These are phyloP conservation scores for Fusarium brachygibbosum DNA, from an alignment of 2,329 filamentous ascomycete species.

Conservation along the genomic window DNA sequence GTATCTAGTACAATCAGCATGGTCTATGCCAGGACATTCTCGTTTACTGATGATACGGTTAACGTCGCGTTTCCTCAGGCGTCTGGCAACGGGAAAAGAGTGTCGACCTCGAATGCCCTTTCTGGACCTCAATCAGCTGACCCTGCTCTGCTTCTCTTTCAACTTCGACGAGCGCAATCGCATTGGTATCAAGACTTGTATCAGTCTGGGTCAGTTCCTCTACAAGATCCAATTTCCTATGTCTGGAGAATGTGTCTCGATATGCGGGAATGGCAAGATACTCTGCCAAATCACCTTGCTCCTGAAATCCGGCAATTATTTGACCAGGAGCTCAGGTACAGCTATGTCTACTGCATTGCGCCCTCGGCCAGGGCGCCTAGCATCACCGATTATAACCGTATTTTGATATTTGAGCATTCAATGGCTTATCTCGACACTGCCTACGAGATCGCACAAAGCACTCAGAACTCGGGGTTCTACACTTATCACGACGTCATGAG, in stretches of 20 bases:
- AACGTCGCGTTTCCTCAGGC: slow-evolving; percentile 81
- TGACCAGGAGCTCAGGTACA: slow-evolving; percentile 90
- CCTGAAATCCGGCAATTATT: slow-evolving; percentile 80
- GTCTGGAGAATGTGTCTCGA: slow-evolving; percentile 82
- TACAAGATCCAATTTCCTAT: slow-evolving; percentile 77
- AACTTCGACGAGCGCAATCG: slow-evolving; percentile 87
- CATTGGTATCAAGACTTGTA: slow-evolving; percentile 91
- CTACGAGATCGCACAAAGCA: slow-evolving; percentile 73
- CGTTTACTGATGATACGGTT: slow-evolving; percentile 90
- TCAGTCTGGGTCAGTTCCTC: slow-evolving; percentile 78
- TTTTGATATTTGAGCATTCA: slow-evolving; percentile 87
- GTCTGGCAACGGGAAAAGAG: slow-evolving; percentile 58
- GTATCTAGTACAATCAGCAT: slow-evolving; percentile 81
- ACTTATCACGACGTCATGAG: slow-evolving; percentile 91
- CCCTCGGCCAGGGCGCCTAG: slow-evolving; percentile 80
- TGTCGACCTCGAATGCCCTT: slow-evolving; percentile 59
- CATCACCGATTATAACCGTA: slow-evolving; percentile 81
- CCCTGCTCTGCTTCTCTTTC: slow-evolving; percentile 82
- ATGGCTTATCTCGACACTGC: slow-evolving; percentile 85
- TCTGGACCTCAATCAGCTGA: slow-evolving; percentile 68
- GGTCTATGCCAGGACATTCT: slow-evolving; percentile 88
- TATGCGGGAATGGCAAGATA: slow-evolving; percentile 85
- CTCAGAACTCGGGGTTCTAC: slow-evolving; percentile 75
- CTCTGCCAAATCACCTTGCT: slow-evolving; percentile 76
- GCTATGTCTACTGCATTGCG: slow-evolving; percentile 89